Evolutionary conservation across 805 yeast species (phyloP), one percentile per base, ranked within the genome.

Genomic region (Metschnikowia shivogae): DNA sequence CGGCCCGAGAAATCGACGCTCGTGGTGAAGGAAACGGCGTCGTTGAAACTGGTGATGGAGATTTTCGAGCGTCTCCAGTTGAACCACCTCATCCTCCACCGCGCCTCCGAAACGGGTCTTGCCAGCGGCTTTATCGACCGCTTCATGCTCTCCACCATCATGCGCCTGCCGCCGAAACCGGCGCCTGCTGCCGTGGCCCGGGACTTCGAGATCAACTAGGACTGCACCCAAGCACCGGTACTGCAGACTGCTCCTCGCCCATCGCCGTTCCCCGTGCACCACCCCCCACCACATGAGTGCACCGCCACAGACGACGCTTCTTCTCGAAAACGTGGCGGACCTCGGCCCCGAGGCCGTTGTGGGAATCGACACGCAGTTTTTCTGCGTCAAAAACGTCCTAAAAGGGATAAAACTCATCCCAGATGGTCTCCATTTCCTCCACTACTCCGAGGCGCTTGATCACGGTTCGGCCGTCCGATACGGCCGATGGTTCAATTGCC

Each of bases 341-440:
- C 43, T 32, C 4, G 48, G 54, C 12, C 46, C 52, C 8, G 46
- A 49, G 22, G 49, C 56, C 2, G 50, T 60, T 14, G 31, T 64
- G 4, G 84, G 84, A 1, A 68, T 78, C 22, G 82, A 79, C 48
- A 56, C 72, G 17, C 74, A 69, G 47, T 77, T 74, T 56, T 76
- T 78, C 64, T 65, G 63, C 30, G 55, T 74, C 7, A 70, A 67
- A 22, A 47, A 59, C 8, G 44, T 61, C 2, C 62, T 77, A 20
- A 64, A 60, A 45, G 87, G 87, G 1, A 68, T 82, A 49, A 80
- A 79, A 50, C 59, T 62, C 13, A 63, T 82, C 4, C 71, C 78
- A 0, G 46, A 58, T 3, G 87, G 87, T 0, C 38, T 71, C 0
- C 88, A 82, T 58, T 59, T 80, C 1, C 52, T 82, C 10, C 87